Base-by-base conservation (phyloP, 2,329 filamentous ascomycete species). In the Acarospora socialis region DNA sequence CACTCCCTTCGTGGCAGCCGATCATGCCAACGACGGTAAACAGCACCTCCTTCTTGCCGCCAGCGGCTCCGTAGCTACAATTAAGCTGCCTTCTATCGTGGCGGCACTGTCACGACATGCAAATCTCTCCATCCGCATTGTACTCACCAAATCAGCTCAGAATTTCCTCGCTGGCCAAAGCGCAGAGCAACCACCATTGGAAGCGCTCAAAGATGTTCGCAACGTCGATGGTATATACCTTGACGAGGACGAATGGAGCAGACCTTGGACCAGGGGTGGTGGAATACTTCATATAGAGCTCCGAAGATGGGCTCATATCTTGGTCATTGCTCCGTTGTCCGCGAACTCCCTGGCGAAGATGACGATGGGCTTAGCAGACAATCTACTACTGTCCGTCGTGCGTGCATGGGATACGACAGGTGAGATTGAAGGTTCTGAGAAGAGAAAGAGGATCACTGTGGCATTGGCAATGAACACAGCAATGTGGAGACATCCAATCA, bases 321-420 rank as follows among this genome's bases (percentile, higher is more conserved):
- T 93, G 46, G 66, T 87, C 10, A 68, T 94, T 37, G 80, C 79
- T 7, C 87, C 87, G 0, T 55, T 94, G 37, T 79, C 73, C 34
- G 86, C 87, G 8, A 93, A 94, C 48, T 75, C 74, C 3, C 63
- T 95, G 48, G 87, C 84, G 5, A 93, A 92, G 57, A 70, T 95
- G 41, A 70, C 71, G 1, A 68, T 69, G 15, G 90, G 90, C 0
- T 65, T 92, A 40, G 75, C 73, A 25, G 83, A 93, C 47, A 77
- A 78, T 35, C 60, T 95, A 5, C 53, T 94, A 4, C 53, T 63
- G 5, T 77, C 73, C 9, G 77, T 90, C 0, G 66, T 90, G 21
- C 65, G 87, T 13, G 87, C 87, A 0, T 98, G 87, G 90, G 87
- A 95, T 54, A 76, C 74, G 0, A 14, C 14, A 16, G 29, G 20